These are phyloP conservation scores for Candida lessepsii DNA, from an alignment of 805 yeast species.

Conservation along the genomic window DNA sequence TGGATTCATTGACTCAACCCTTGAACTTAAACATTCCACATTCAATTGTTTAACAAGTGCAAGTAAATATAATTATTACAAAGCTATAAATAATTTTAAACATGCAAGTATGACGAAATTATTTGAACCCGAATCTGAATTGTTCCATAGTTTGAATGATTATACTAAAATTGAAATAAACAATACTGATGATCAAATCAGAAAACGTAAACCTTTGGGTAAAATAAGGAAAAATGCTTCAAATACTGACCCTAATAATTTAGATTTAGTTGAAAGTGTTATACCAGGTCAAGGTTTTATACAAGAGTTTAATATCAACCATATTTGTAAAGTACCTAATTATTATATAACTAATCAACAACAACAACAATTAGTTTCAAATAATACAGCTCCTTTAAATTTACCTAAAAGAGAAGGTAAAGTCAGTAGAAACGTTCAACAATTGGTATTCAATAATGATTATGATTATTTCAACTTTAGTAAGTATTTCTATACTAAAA, in stretches of 20 bases:
- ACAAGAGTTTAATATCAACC: conserved; percentile 40
- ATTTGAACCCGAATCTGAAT: conserved; percentile 34
- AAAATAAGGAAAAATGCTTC: conserved; percentile 30
- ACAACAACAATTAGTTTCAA: conserved; percentile 14
- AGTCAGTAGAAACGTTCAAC: conserved; percentile 35
- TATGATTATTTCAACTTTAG: conserved; percentile 33
- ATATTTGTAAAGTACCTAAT: conserved; percentile 42
- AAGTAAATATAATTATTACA: conserved; percentile 38
- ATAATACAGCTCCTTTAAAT: conserved; percentile 3
- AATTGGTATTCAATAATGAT: conserved; percentile 34
- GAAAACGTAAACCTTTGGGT: conserved; percentile 27
- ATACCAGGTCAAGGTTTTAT: conserved; percentile 46
- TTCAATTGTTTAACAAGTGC: conserved; percentile 34
- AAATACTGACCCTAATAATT: conserved; percentile 36
- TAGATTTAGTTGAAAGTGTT: conserved; percentile 39
- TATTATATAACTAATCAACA: conserved; percentile 36
- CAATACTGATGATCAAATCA: conserved; percentile 11
- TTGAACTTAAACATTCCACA: conserved; percentile 32
- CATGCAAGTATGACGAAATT: conserved; percentile 24
- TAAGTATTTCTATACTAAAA: conserved; percentile 40
- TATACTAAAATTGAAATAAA: conserved; percentile 19
- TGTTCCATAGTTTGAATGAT: conserved; percentile 30
- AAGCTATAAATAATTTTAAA: conserved; percentile 17
- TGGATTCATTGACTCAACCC: conserved; percentile 28
- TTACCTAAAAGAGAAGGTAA: conserved; percentile 18